Base-by-base conservation (phyloP, 495 filamentous ascomycete genomes). In the Penicillium desertorum region DNA sequence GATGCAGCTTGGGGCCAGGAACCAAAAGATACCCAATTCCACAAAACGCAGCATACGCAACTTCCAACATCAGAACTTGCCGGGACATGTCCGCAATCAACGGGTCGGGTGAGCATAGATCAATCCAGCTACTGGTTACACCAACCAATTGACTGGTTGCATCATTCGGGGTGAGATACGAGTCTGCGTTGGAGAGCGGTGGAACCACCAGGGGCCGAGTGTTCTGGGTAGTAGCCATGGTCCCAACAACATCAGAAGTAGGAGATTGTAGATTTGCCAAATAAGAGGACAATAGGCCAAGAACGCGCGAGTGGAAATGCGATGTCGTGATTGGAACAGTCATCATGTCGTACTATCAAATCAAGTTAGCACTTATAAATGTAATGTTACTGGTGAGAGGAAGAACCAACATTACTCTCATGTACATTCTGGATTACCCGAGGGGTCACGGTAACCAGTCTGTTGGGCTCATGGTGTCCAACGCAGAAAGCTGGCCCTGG, bases 21-120 rank as follows among this genome's bases (percentile, higher is more conserved):
- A 98, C 75, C 52, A 97, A 76, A 39, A 99, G 79, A 68, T 88
- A 95, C 20, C 84, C 84, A 58, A 92, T 80, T 16, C 94, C 94
- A 67, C 91, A 96, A 75, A 97, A 99, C 48, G 89, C 90, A 36
- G 94, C 95, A 71, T 97, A 99, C 20, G 89, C 86, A 17, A 98
- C 82, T 63, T 99, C 94, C 51, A 94, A 76, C 69, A 91, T 90
- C 46, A 99, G 74, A 2, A 96, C 90, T 67, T 96, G 92, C 29
- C 88, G 83, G 12, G 92, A 96, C 53, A 97, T 76, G 66, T 89
- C 86, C 2, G 89, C 83, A 56, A 96, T 85, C 57, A 89, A 61
- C 16, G 91, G 89, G 70, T 97, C 87, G 1, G 88, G 75, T 30
- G 92, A 96, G 60, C 86, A 89, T 3, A 97, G 70, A 69, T 97